These are phyloP conservation scores for Cyclocybe aegerita DNA, from an alignment of 768 basidiomycete species.

Conservation along the genomic window DNA sequence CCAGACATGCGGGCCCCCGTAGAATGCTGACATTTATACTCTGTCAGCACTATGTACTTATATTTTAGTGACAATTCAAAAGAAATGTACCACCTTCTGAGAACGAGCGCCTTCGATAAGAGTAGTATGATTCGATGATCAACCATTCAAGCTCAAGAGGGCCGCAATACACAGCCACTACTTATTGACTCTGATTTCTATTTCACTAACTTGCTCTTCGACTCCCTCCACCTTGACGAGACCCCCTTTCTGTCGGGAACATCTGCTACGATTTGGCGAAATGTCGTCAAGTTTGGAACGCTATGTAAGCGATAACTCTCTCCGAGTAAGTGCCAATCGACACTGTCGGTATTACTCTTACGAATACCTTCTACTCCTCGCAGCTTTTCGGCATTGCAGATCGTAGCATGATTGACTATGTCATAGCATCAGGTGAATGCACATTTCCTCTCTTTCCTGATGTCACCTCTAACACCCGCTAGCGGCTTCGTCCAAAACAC, in stretches of 20 bases:
- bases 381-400: conserved; percentile 87
- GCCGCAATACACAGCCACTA: neutral
- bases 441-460: neutral
- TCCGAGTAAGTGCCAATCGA: conserved; percentile 47
- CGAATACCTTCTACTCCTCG: conserved; percentile 3
- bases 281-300: conserved; percentile 68
- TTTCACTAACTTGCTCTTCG: neutral
- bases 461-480: conserved; percentile 3
- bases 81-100: no score
- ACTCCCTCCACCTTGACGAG: conserved; percentile 1
- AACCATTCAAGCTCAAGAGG: no score
- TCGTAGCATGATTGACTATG: conserved; percentile 81
- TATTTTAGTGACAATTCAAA: no score
- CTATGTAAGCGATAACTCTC: conserved; percentile 78
- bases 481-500: conserved; percentile 84
- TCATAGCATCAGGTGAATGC: conserved; percentile 77
- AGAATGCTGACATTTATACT: no score
- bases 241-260: neutral
- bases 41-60: no score
- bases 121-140: no score
- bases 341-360: neutral
- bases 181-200: neutral
- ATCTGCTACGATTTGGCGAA: neutral
- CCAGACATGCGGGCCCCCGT: no score
- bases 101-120: no score